Base-by-base conservation (phyloP, 345 rosid species). In the Zanthoxylum bungeanum region DNA sequence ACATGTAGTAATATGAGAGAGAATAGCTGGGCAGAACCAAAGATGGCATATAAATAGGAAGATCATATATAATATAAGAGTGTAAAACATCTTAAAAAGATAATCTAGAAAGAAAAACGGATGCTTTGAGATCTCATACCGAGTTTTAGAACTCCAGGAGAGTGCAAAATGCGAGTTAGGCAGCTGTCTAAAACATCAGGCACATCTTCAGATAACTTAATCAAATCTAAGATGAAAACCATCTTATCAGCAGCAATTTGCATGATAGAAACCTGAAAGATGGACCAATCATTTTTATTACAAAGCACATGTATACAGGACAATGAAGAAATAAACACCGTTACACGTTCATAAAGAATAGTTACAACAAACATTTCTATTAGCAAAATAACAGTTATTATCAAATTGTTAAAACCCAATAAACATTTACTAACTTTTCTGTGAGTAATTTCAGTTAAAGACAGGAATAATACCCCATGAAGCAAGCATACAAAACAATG, bases 181-280 rank as follows among this genome's bases (percentile, higher is more conserved):
- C 96, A 86, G 76, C 70, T 78, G 75, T 95, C 91, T 39, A 95
- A 76, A 65, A 66, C 68, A 77, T 78, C 84, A 67, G 95, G 92
- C 51, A 75, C 89, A 4, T 92, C 92, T 75, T 74, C 70, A 68
- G 78, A 87, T 71, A 92, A 84, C 85, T 89, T 92, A 77, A 94
- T 85, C 85, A 94, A 83, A 88, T 94, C 98, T 72, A 94, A 76
- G 79, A 94, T 78, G 87, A 89, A 94, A 73, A 87, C 85, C 77
- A 71, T 83, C 81, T 68, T 85, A 62, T 85, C 89, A 24, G 92
- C 79, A 74, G 97, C 93, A 77, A 94, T 86, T 84, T 94, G 98
- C 91, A 94, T 84, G 59, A 94, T 89, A 66, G 99, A 90, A 78
- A 94, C 99, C 99, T 94, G 97, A 72, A 77, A 83, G 37, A 69